Evolutionary conservation across 108 stramenopile genomes (phyloP), one percentile per base, ranked within the genome.

Genomic region (Bacterosira constricta): DNA sequence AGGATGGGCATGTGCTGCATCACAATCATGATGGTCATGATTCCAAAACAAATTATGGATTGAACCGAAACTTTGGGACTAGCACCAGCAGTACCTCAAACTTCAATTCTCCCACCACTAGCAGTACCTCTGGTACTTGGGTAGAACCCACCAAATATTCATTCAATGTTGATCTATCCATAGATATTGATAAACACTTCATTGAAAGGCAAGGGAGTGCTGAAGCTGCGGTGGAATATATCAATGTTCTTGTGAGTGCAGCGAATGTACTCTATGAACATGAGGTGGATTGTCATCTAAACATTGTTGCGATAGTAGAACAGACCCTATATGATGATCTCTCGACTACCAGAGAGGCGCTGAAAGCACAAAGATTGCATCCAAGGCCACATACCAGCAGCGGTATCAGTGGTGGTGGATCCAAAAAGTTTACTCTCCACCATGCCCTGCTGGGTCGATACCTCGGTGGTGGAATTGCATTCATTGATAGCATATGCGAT

Each of bases 391-490:
- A 53, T 25, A 32, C 39, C 7, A 62, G 25, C 11, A 32, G 45
- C 9, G 34, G 5, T 51, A n/a, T 35, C 31, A 41, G 21, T 25
- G 35, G 21, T 46, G n/a, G 4, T 45, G 61, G 25, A 13, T 49
- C 41, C 26, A 25, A 35, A 25, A 74, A 65, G 25, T 34, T 64
- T 18, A 65, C 21, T 27, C 69, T 77, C 21, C 31, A 63, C 23
- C 75, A 77, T 64, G 69, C 75, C 4, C 17, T 77, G 1, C 32
- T 77, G 2, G 75, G 75, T 6, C 35, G 75, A 36, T 55, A 71
- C 35, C 20, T 77, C n/a, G 75, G 75, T 9, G 75, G 75, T 45
- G 75, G 75, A 25, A 77, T 77, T 10, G 75, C 75, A 15, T 77
- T 54, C 21, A 70, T 77, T 37, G 75, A 71, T 29, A 54, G 45